A percentile compares a stretch with the other conserved stretches of the same genome.
Evolutionary conservation across 2,329 filamentous ascomycete genomes (phyloP).

Genomic region (Aureobasidium vineae): DNA sequence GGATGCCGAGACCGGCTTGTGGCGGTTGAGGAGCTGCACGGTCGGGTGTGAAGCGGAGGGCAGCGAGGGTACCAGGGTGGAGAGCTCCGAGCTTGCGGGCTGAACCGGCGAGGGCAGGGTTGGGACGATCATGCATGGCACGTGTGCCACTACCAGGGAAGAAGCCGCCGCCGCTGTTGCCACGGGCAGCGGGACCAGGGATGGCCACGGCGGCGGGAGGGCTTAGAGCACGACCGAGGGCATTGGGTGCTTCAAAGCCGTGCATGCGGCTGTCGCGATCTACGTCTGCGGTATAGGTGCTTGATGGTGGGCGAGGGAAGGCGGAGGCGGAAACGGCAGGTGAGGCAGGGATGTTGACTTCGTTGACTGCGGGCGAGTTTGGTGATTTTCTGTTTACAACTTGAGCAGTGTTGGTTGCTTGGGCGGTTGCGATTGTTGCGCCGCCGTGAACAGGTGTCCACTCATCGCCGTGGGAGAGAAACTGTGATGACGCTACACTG

Average conservation of each 20-base stretch:
- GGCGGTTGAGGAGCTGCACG: neutral
- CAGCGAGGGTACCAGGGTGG: constrained; percentile 21
- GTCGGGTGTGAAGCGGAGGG: constrained; percentile 18
- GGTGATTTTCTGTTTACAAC: constrained; percentile 7
- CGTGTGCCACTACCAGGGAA: constrained; percentile 36
- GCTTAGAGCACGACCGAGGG: constrained; percentile 25
- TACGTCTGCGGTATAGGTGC: constrained; percentile 45
- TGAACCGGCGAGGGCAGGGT: neutral
- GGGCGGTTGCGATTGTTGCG: constrained; percentile 5
- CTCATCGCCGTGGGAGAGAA: constrained; percentile 15
- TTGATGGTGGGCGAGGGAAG: constrained; percentile 41
- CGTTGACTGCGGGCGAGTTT: constrained; percentile 1
- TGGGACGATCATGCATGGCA: constrained; percentile 16
- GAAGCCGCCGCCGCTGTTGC: constrained; percentile 53
- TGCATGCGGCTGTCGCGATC: constrained; percentile 50
- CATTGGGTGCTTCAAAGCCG: constrained; percentile 9
- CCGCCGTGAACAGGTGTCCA: constrained; percentile 36
- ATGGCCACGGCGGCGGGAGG: constrained; percentile 25
- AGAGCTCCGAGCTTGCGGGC: constrained; percentile 20
- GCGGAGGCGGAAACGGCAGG: constrained; percentile 18
- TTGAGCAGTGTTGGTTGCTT: neutral
- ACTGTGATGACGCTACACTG: constrained; percentile 26
- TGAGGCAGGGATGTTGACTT: constrained; percentile 29
- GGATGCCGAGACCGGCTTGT: neutral
- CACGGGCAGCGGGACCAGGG: constrained; percentile 33